A percentile compares a stretch with the other conserved stretches of the same genome.
Evolutionary conservation across 176 grass and related monocot genomes (phyloP).

Genomic region (barley (Hordeum vulgare)): DNA sequence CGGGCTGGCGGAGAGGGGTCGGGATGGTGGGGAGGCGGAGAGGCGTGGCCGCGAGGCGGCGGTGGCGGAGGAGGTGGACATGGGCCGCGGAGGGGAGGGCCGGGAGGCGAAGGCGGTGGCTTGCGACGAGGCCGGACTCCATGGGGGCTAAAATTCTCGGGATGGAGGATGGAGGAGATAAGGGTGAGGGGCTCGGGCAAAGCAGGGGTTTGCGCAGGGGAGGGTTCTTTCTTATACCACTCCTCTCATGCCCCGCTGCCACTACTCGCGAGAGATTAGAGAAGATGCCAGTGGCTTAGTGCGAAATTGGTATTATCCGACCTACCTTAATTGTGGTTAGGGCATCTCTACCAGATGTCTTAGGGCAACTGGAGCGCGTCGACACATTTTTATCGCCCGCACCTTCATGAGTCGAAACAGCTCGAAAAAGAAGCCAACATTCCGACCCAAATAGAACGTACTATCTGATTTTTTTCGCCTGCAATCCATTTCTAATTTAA

Average conservation of each 20-base stretch:
- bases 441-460: too few species aligned
- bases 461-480: too few species aligned
- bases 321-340: background rate
- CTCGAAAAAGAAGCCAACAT: too few species aligned
- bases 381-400: too few species aligned
- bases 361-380: too few species aligned
- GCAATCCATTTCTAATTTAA: too few species aligned
- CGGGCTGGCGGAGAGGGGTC: slow-evolving; percentile 39
- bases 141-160: slow-evolving; percentile 26
- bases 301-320: background rate
- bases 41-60: background rate
- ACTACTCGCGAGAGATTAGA: background rate
- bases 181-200: slow-evolving; percentile 32
- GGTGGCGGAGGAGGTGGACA: slow-evolving; percentile 20
- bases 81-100: background rate
- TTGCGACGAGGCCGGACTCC: slow-evolving; percentile 60
- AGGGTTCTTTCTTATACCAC: slow-evolving; percentile 15
- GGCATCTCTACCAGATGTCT: background rate
- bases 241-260: background rate
- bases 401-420: too few species aligned
- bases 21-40: slow-evolving; percentile 1
- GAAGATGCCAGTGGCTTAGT: background rate
- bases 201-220: slow-evolving; percentile 13
- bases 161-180: slow-evolving; percentile 29
- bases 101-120: slow-evolving; percentile 42